Base-by-base conservation (phyloP, 331 rosid genomes). In the Malus hybrid region DNA sequence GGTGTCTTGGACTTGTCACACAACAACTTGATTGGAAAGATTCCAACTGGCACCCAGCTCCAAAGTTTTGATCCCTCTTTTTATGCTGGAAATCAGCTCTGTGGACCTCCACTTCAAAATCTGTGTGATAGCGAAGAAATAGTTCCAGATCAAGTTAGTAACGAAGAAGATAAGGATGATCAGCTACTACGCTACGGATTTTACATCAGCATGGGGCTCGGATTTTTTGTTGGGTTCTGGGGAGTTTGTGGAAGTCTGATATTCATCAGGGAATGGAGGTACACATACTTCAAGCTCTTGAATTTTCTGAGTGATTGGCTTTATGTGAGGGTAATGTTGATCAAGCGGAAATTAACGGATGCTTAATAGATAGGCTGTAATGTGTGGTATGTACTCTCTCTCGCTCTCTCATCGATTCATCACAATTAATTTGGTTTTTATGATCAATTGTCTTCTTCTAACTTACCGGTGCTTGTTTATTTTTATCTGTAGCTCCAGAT, bases 11-110 rank as follows among this genome's bases (percentile, higher is more conserved):
- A 71, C 36, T 54, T 55, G 33, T 55, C 75, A n/a, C 6, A 12
- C 2, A 71, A 71, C 65, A 54, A 71, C 33, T 55, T 71, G 3
- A 54, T 20, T 54, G 65, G 75, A 6, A 2, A 32, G 33, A 71
- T 71, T 62, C 44, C 44, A 10, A 46, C 44, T 3, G 42, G 81
- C 24, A 77, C 88, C 31, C 85, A 79, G 7, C 57, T 82, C 7
- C 79, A 80, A 11, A 20, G 44, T 16, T 75, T 70, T 62, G 76
- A 71, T 18, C 55, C 68, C 3, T 76, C 80, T 33, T n/a, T n/a
- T 24, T 76, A 54, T 13, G 33, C 48, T 7, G 74, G 48, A 29
- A 76, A 76, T 55, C 27, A 34, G 2, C 74, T 76, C 3, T 67
- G 74, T 18, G 74, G 74, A 31, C 32, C 44, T 22, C 57, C 57